Evolutionary conservation across 1,284 basidiomycete species (phyloP).

Genomic region (Phenoliferia sp.): DNA sequence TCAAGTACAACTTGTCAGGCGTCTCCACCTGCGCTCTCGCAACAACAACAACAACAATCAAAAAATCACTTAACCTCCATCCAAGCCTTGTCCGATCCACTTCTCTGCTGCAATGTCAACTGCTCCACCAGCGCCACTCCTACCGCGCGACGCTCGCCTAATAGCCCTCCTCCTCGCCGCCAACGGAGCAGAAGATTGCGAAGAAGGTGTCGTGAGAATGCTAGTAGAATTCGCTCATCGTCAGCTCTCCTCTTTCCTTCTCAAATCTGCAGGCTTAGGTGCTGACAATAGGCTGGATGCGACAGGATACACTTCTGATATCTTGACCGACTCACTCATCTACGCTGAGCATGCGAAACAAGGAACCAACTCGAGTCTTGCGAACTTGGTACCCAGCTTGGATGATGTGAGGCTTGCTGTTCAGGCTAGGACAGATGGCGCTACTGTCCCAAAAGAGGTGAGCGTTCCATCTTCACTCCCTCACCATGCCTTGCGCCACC

Average conservation of each 20-base stretch:
- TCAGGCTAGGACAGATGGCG: slow-evolving; percentile 88
- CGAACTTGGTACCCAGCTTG: slow-evolving; percentile 44
- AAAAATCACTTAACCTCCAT: too few species aligned
- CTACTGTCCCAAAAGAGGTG: slow-evolving; percentile 95
- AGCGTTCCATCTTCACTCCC: slow-evolving; percentile 26
- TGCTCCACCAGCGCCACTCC: slow-evolving; percentile 22
- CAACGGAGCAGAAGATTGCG: slow-evolving; percentile 89
- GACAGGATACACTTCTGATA: slow-evolving; percentile 76
- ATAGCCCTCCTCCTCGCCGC: slow-evolving; percentile 89
- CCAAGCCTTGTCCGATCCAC: too few species aligned
- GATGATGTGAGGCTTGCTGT: slow-evolving; percentile 89
- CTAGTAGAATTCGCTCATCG: slow-evolving; percentile 92
- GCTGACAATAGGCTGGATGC: background rate
- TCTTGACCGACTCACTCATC: slow-evolving; percentile 81
- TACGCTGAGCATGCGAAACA: slow-evolving; percentile 81
- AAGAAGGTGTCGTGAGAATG: slow-evolving; percentile 89
- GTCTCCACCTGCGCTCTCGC: too few species aligned
- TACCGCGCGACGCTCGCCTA: slow-evolving; percentile 80
- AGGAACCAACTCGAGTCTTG: background rate
- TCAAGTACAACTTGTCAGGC: too few species aligned
- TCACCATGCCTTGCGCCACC: background rate
- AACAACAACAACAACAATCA: slow-evolving; percentile 52
- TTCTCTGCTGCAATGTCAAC: too few species aligned
- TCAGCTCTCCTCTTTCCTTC: slow-evolving; percentile 32
- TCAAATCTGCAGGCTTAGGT: background rate